Percentiles rank a stretch among this genome's conserved stretches.
These are phyloP conservation scores for Picochlorum costavermella DNA, from an alignment of 139 green algal species.

Conservation along the genomic window DNA sequence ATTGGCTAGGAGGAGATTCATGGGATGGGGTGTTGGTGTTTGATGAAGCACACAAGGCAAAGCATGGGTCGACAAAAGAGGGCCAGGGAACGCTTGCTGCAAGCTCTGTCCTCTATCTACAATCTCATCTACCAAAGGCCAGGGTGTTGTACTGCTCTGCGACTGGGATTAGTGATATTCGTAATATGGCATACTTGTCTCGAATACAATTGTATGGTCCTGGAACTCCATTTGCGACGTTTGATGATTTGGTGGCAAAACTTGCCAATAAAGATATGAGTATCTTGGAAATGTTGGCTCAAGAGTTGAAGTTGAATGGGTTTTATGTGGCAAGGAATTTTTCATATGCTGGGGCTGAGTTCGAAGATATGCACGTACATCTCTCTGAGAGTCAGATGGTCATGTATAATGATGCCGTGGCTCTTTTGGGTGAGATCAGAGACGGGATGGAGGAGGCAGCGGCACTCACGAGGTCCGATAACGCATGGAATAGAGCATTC, in stretches of 20 bases:
- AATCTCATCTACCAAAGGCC: slow-evolving; percentile 53
- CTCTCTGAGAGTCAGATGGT: slow-evolving; percentile 37
- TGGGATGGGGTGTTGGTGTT: slow-evolving; percentile 70
- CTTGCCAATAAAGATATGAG: slow-evolving; percentile 57
- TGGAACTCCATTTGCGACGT: slow-evolving; percentile 45
- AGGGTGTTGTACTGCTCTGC: slow-evolving; percentile 75
- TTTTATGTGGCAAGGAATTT: slow-evolving; percentile 74
- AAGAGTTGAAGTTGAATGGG: slow-evolving; percentile 77
- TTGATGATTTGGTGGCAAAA: slow-evolving; percentile 59
- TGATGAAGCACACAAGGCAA: slow-evolving; percentile 75
- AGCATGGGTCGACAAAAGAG: slow-evolving; percentile 73
- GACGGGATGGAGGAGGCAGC: slow-evolving; percentile 34
- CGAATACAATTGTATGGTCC: slow-evolving; percentile 76
- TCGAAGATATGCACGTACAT: slow-evolving; percentile 53
- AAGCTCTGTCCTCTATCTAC: slow-evolving; percentile 56
- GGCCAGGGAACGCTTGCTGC: slow-evolving; percentile 60
- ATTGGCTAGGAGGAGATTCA: slow-evolving; percentile 54
- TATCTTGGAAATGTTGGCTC: slow-evolving; percentile 75
- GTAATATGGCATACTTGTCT: slow-evolving; percentile 69
- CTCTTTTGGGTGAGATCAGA: slow-evolving; percentile 42
- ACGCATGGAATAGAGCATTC: slow-evolving; percentile 30
- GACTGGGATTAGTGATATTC: slow-evolving; percentile 62
- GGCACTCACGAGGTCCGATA: slow-evolving; percentile 5
- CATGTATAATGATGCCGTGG: slow-evolving; percentile 65
- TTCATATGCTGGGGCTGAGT: slow-evolving; percentile 73